Conservation (phyloP, 306 rosid genomes). For the Pterocarpus macrocarpus region DNA sequence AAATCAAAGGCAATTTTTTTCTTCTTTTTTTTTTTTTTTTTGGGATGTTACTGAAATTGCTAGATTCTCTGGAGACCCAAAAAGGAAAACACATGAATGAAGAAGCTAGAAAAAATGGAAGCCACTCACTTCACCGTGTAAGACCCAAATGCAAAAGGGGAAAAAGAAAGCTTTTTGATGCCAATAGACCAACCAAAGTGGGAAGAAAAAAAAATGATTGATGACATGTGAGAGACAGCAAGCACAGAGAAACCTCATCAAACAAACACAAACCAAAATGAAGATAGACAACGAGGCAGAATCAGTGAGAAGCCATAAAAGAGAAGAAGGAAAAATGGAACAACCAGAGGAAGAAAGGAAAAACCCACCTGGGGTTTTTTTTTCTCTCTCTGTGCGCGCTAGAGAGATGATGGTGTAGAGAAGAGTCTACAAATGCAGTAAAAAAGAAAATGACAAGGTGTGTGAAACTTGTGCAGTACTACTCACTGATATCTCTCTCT, state of each 20-base stretch:
- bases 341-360: not conserved
- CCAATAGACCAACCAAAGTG: not conserved
- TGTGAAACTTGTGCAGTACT: constrained; percentile 72
- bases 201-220: constrained; percentile 33
- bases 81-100: constrained; percentile 27
- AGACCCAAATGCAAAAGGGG: constrained; percentile 12
- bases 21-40: not conserved
- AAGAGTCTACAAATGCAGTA: constrained; percentile 54
- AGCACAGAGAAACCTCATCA: constrained; percentile 13
- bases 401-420: constrained; percentile 46
- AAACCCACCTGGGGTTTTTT: constrained; percentile 55
- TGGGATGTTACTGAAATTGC: not conserved
- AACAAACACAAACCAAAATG: constrained; percentile 13
- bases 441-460: constrained; percentile 45
- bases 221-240: constrained; percentile 30
- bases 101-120: constrained; percentile 43
- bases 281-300: constrained; percentile 19
- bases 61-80: constrained; percentile 37
- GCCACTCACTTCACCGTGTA: constrained; percentile 10
- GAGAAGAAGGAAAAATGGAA: not conserved
- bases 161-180: constrained; percentile 8
- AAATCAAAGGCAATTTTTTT: not conserved
- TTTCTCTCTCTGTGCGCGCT: constrained; percentile 39
- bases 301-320: constrained; percentile 24
- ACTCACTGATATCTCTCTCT: constrained; percentile 45